These are phyloP conservation scores for Picea glauca DNA, from an alignment of 75 land plant genomes.

Conservation along the genomic window DNA sequence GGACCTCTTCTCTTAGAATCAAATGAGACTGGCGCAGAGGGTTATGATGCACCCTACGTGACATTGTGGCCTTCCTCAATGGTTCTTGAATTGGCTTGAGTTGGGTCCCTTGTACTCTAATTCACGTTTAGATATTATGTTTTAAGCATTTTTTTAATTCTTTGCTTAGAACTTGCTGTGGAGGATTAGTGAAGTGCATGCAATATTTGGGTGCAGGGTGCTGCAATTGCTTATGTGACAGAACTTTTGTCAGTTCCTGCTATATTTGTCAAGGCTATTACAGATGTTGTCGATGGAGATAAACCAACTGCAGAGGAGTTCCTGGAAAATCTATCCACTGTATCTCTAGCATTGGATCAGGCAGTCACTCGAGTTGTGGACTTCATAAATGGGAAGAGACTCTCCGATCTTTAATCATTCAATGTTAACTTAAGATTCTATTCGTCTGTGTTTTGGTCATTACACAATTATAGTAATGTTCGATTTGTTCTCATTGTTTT, in stretches of 20 bases:
- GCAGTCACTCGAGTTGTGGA: slow-evolving; percentile 52
- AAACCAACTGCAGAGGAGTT: slow-evolving; percentile 92
- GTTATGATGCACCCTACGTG: not conserved
- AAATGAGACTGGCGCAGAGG: too few relatives aligned
- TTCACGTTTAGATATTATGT: not conserved
- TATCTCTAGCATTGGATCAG: slow-evolving; percentile 61
- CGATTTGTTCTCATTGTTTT: not conserved
- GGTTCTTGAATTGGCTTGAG: not conserved
- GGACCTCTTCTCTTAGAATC: too few relatives aligned
- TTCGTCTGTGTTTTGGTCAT: not conserved
- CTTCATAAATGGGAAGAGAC: slow-evolving; percentile 73
- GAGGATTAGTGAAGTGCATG: not conserved
- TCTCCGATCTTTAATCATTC: slow-evolving; percentile 53
- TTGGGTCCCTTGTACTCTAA: too few relatives aligned
- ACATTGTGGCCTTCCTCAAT: not conserved
- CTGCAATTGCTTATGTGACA: slow-evolving; percentile 89
- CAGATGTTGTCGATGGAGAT: slow-evolving; percentile 90
- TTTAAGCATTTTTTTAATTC: not conserved
- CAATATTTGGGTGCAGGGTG: slow-evolving; percentile 78
- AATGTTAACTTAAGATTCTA: not conserved
- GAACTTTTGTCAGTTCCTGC: slow-evolving; percentile 72
- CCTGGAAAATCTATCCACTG: slow-evolving; percentile 73
- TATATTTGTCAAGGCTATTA: slow-evolving; percentile 84
- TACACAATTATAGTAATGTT: not conserved
- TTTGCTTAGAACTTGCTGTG: not conserved